Evolutionary conservation across 345 rosid species (phyloP).

Genomic region (Euphorbia lathyris): DNA sequence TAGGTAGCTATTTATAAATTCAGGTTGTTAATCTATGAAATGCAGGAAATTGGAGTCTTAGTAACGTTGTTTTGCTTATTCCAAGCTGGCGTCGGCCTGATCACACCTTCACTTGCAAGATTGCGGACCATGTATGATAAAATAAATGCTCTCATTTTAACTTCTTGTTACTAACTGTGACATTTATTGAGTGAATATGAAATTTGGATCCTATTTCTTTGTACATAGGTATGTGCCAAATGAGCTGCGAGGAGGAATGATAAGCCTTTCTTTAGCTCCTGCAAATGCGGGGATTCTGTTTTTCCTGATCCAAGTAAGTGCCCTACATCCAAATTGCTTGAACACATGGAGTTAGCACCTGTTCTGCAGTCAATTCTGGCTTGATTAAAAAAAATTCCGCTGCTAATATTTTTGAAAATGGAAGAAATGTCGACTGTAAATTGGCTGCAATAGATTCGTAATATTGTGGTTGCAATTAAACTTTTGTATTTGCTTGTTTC

Average conservation of each 20-base stretch:
- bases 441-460: not conserved
- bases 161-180: not conserved
- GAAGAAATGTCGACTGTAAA: not conserved
- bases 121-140: conserved; percentile 73
- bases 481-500: not conserved
- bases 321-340: conserved; percentile 11
- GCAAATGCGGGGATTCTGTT: conserved; percentile 69
- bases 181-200: conserved; percentile 10
- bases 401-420: not conserved
- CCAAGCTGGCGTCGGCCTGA: conserved; percentile 67
- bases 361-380: not conserved
- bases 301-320: conserved; percentile 53
- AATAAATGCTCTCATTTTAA: conserved; percentile 5
- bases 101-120: conserved; percentile 81
- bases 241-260: conserved; percentile 96
- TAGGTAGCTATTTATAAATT: conserved; percentile 13
- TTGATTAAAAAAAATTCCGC: not conserved
- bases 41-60: conserved; percentile 81
- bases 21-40: conserved; percentile 10
- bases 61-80: conserved; percentile 71
- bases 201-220: conserved; percentile 16
- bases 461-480: not conserved
- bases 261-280: conserved; percentile 77
- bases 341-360: conserved; percentile 2
- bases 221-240: conserved; percentile 75